phyloP scores from a whole-genome alignment of 805 yeast species.

The Zygosaccharomyces rouxii region DNA sequence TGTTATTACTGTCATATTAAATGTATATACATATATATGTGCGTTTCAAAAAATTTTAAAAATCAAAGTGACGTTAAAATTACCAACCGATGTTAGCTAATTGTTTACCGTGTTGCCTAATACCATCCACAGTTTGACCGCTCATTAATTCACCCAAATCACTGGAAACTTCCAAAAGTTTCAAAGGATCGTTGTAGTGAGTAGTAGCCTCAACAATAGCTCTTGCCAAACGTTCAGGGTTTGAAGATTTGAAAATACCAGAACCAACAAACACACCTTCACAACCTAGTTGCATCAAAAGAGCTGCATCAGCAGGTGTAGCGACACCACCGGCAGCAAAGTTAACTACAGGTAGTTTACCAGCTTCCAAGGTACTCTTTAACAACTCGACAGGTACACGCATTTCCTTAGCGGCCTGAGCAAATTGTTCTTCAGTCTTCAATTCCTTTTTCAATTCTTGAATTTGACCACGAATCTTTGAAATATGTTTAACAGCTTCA shows the following conservation, averaged over 20 bases:
- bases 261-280: constrained; percentile 77
- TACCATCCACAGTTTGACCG: constrained; percentile 56
- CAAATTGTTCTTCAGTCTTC: constrained; percentile 43
- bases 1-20: neutral
- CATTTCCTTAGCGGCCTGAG: constrained; percentile 48
- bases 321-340: constrained; percentile 90
- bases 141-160: constrained; percentile 75
- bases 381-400: constrained; percentile 59
- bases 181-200: constrained; percentile 55
- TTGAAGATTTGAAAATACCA: constrained; percentile 69
- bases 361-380: constrained; percentile 40
- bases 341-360: constrained; percentile 75
- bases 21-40: neutral
- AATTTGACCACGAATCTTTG: constrained; percentile 55
- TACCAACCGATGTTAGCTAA: constrained; percentile 54
- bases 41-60: no score
- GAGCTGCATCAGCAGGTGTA: constrained; percentile 82
- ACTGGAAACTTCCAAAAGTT: constrained; percentile 59
- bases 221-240: constrained; percentile 67
- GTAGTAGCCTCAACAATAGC: constrained; percentile 82
- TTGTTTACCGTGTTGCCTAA: constrained; percentile 33
- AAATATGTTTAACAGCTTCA: constrained; percentile 74
- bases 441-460: constrained; percentile 32
- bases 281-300: constrained; percentile 76
- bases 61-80: no score